phyloP scores from a whole-genome alignment of 257 asterid genomes.

The Striga asiatica region DNA sequence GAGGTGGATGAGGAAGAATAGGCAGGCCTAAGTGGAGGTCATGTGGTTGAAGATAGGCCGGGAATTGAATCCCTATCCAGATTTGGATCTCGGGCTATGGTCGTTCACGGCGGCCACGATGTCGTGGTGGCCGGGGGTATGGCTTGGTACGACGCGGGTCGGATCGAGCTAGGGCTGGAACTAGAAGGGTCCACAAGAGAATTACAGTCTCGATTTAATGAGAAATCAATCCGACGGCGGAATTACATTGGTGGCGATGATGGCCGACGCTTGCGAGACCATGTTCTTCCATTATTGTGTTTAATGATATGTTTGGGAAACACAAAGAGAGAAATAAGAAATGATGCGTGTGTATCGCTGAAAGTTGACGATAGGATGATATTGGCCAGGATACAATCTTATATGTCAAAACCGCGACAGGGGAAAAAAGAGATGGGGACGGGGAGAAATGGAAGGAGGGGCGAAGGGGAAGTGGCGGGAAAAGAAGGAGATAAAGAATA shows the following conservation, averaged over 20 bases:
- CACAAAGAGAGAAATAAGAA: conserved; percentile 5
- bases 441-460: too few species aligned
- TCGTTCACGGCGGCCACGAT: conserved; percentile 44
- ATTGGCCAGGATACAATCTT: background rate
- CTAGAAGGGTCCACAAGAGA: conserved; percentile 15
- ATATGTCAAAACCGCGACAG: too few species aligned
- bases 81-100: conserved; percentile 3
- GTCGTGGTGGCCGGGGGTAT: conserved; percentile 25
- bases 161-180: conserved; percentile 8
- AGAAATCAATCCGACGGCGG: conserved; percentile 28
- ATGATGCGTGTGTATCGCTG: background rate
- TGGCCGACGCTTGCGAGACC: conserved; percentile 23
- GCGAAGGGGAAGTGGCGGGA: too few species aligned
- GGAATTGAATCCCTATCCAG: conserved; percentile 28
- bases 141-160: background rate
- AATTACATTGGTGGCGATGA: conserved; percentile 18
- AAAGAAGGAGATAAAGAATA: too few species aligned
- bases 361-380: background rate
- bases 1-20: conserved; percentile 38
- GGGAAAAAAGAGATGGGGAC: too few species aligned
- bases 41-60: conserved; percentile 53
- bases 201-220: conserved; percentile 11
- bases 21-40: conserved; percentile 33
- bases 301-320: background rate
- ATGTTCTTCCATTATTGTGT: conserved; percentile 23